Evolutionary conservation across 352 stramenopile species (phyloP), one percentile per base, ranked within the genome.

Genomic region (Phytopythium oedochilum): DNA sequence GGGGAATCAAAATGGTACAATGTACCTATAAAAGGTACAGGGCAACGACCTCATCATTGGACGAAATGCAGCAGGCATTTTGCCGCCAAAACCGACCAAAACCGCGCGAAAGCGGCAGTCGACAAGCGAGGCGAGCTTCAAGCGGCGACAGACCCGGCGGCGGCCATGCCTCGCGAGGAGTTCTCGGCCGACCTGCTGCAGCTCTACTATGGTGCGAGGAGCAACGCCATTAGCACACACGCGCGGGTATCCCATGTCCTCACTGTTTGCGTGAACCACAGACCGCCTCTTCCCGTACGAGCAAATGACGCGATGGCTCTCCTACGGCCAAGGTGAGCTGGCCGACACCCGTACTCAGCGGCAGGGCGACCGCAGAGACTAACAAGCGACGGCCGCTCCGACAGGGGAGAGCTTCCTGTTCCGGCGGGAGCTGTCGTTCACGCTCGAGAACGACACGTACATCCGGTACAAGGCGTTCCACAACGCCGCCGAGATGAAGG

Each of bases 371-470:
- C 18, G 26, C 40, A 6, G 3, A 29, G 22, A 7, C 40, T 46
- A 9, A 29, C 40, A 46, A 10, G 38, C 1, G 11, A 4, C 11
- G 25, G 17, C 2, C n/a, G 3, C 6, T 44, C 26, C 42, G 28
- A 9, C 58, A 91, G 81, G 79, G 25, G 81, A 91, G 54, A 61
- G 71, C 32, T 75, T 82, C 20, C 86, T 99, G 28, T 82, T 87
- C 50, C 87, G 91, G 25, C 85, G 97, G 23, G 97, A 99, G 80
- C 97, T 99, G 57, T 99, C 91, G 55, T 99, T 99, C 66, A 99
- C 97, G 31, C 75, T 96, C 34, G 96, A 98, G 51, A 96, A 98
- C 70, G 97, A 99, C 85, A 97, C 98, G 45, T 99, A 99, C 83
- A 98, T 99, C 62, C 96, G 97, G 12, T 99, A 99, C 80, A 97